Evolutionary conservation across 2,329 filamentous ascomycete species (phyloP), one percentile per base, ranked within the genome.

Genomic region (Thelonectria discophora): DNA sequence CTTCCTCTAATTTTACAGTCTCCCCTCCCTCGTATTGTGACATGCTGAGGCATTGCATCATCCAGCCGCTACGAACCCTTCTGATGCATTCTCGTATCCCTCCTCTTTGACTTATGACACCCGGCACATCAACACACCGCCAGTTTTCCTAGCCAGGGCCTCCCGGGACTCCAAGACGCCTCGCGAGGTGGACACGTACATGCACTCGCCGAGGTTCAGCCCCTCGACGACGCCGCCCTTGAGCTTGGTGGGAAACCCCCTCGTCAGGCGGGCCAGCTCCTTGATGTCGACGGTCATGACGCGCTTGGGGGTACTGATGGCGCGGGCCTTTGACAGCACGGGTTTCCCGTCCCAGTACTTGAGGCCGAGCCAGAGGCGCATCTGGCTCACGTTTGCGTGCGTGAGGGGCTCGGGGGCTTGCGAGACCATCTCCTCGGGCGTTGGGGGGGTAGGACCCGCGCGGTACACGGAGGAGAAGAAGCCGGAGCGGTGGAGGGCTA

Each of bases 311-410:
- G 89, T 94, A 72, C 86, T 90, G 62, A 97, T 81, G 73, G 90
- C 76, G 50, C 78, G 76, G 72, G 94, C 84, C 66, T 86, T 84
- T 64, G 82, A 82, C 68, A 97, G 79, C 20, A 97, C 93, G 6
- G 94, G 92, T 76, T 89, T 83, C 73, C 90, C 90, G 69, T 93
- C 88, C 86, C 87, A 92, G 84, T 97, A 97, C 81, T 97, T 97
- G 72, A 97, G 81, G 1, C 93, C 93, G 12, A 97, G 79, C 94
- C 94, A 97, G 67, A 97, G 80, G 62, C 94, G 84, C 74, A 92
- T 85, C 40, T 82, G 84, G 5, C 93, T 86, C 39, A 93, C 86
- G 78, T 96, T 97, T 70, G 81, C 82, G 64, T 82, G 81, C 49
- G 89, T 93, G 59, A 92, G 82, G 13, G 81, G 81, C 64, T 86